phyloP scores from a whole-genome alignment of 1,284 basidiomycete genomes.

The Heterobasidion annosum region DNA sequence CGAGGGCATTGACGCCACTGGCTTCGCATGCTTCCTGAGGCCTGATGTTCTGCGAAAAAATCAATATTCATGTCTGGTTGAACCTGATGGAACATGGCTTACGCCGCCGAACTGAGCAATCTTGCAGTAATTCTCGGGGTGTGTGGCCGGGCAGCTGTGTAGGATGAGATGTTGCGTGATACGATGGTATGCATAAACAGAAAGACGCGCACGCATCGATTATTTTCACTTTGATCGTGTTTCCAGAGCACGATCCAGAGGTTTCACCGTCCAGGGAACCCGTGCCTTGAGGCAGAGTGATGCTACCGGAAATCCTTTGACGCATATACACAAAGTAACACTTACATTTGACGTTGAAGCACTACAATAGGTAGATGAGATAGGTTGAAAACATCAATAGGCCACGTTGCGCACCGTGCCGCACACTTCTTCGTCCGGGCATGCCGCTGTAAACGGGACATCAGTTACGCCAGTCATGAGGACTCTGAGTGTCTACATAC shows the following conservation, averaged over 20 bases:
- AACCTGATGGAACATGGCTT: neutral
- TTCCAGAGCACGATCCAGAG: constrained; percentile 15
- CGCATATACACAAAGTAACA: neutral
- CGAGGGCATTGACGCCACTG: constrained; percentile 17
- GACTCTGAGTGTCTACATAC: constrained; percentile 5
- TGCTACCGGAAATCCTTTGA: neutral
- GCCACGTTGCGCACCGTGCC: constrained; percentile 8
- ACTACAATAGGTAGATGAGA: constrained; percentile 4
- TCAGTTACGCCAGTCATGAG: neutral
- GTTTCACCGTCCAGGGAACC: constrained; percentile 19
- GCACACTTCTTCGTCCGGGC: constrained; percentile 16
- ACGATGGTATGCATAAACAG: neutral
- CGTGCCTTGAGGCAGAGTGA: constrained; percentile 8
- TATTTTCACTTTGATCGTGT: constrained; percentile 19
- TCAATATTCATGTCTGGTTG: neutral
- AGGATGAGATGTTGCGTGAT: neutral
- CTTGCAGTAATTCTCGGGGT: constrained; percentile 21
- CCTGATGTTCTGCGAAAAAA: constrained; percentile 12
- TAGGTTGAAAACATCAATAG: too few relatives aligned
- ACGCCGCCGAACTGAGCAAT: constrained; percentile 19
- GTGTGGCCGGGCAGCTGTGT: constrained; percentile 17
- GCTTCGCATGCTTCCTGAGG: constrained; percentile 18
- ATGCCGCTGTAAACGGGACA: constrained; percentile 10
- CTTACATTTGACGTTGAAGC: constrained; percentile 15
- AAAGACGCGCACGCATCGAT: constrained; percentile 16